A percentile compares a stretch with the other conserved stretches of the same genome.
Evolutionary conservation across 768 basidiomycete species (phyloP).

Genomic region (Russula compacta): DNA sequence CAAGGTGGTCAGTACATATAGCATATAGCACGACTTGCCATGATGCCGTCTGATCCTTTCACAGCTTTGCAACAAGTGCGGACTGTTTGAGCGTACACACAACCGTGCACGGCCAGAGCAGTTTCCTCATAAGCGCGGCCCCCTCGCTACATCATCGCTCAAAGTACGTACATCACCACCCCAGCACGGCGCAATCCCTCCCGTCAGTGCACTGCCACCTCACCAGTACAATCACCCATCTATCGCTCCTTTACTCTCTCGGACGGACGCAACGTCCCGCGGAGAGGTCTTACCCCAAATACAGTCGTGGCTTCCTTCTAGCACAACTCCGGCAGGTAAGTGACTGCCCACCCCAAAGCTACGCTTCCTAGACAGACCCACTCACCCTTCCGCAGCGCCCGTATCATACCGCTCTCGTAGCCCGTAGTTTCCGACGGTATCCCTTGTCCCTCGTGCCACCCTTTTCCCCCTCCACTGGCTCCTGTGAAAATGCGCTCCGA

Average conservation of each 20-base stretch:
- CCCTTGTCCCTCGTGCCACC: neutral
- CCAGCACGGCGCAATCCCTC: conserved; percentile 34
- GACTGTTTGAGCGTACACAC: conserved; percentile 73
- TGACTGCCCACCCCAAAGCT: neutral
- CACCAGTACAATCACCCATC: conserved; percentile 46
- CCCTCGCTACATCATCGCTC: conserved; percentile 45
- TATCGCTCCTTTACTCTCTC: conserved; percentile 38
- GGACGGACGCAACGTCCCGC: conserved; percentile 24
- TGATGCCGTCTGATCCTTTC: neutral
- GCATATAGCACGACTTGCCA: neutral
- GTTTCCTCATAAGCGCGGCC: conserved; percentile 72
- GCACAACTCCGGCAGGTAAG: conserved; percentile 12
- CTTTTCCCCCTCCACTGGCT: neutral
- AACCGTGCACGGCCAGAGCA: conserved; percentile 71
- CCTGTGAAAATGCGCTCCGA: neutral
- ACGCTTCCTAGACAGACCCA: neutral
- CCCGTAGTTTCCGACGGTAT: neutral
- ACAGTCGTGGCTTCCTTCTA: conserved; percentile 14
- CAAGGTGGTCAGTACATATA: conserved; percentile 47
- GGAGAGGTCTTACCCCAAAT: conserved; percentile 13
- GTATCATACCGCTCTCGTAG: conserved; percentile 14
- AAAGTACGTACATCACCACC: conserved; percentile 29
- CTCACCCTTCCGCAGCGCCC: conserved; percentile 2
- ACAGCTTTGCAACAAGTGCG: conserved; percentile 56
- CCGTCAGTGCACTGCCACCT: conserved; percentile 37